Conservation (phyloP, 352 stramenopile species). For the Pythium scleroteichum region DNA sequence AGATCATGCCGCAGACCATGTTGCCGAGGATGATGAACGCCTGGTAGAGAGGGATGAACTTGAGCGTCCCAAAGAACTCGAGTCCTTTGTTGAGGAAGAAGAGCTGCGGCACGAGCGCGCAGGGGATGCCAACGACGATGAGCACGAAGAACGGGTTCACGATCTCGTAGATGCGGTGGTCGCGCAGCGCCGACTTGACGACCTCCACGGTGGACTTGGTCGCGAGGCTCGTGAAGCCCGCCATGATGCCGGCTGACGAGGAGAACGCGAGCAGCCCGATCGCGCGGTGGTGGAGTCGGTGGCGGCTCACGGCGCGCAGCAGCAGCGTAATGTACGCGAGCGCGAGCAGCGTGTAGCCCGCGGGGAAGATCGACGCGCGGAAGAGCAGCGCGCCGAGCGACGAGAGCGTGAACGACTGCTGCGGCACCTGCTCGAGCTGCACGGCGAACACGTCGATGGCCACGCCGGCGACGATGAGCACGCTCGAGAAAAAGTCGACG, state of each 20-base stretch:
- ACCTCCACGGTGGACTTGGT: conserved; percentile 77
- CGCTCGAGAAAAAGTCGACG: conserved; percentile 55
- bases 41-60: conserved; percentile 82
- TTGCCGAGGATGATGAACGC: conserved; percentile 84
- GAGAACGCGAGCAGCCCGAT: conserved; percentile 67
- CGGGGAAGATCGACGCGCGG: conserved; percentile 56
- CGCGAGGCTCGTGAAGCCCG: conserved; percentile 73
- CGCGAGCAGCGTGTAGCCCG: conserved; percentile 50
- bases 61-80: conserved; percentile 76
- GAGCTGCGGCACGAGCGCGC: conserved; percentile 60
- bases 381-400: conserved; percentile 49
- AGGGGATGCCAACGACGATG: conserved; percentile 57
- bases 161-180: conserved; percentile 44
- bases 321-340: conserved; percentile 53
- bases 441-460: conserved; percentile 62
- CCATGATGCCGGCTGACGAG: conserved; percentile 75
- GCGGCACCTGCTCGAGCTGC: conserved; percentile 42
- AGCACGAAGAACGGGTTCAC: conserved; percentile 74
- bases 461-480: conserved; percentile 65
- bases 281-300: conserved; percentile 52
- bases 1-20: conserved; percentile 72
- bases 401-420: conserved; percentile 57
- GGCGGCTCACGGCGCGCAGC: conserved; percentile 51
- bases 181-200: conserved; percentile 44
- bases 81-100: conserved; percentile 82